Conservation (phyloP, 306 rosid species). For the Spatholobus suberectus region DNA sequence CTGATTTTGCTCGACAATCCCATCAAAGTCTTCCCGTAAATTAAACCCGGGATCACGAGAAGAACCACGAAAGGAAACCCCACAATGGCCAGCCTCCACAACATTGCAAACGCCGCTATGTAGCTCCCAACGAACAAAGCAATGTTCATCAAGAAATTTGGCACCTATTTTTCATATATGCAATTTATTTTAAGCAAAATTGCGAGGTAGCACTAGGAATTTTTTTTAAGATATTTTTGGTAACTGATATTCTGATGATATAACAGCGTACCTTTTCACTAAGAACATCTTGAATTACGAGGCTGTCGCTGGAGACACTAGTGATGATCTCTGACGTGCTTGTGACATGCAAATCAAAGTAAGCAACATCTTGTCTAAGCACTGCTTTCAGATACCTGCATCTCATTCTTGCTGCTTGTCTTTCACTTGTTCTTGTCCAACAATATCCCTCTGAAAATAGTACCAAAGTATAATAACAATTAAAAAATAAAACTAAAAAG, state of each 20-base stretch:
- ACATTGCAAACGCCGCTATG: constrained; percentile 55
- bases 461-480: not conserved
- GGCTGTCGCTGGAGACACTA: constrained; percentile 75
- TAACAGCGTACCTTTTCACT: constrained; percentile 59
- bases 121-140: constrained; percentile 68
- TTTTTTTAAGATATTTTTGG: not conserved
- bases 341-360: constrained; percentile 80
- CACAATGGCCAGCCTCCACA: constrained; percentile 76
- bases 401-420: constrained; percentile 86
- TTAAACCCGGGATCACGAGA: constrained; percentile 70
- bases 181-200: not conserved
- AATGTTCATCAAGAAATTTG: constrained; percentile 69
- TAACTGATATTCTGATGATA: not conserved
- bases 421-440: constrained; percentile 88
- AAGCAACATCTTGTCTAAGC: constrained; percentile 78
- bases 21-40: constrained; percentile 71
- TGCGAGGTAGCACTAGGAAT: not conserved
- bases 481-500: not conserved
- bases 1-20: constrained; percentile 63
- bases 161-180: constrained; percentile 43
- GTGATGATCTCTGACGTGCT: constrained; percentile 80
- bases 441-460: constrained; percentile 68
- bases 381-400: constrained; percentile 75
- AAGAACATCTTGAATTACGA: constrained; percentile 71
- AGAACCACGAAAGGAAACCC: constrained; percentile 70